Conservation (phyloP, 208 protist genomes). For the Strigomonas culicis region DNA sequence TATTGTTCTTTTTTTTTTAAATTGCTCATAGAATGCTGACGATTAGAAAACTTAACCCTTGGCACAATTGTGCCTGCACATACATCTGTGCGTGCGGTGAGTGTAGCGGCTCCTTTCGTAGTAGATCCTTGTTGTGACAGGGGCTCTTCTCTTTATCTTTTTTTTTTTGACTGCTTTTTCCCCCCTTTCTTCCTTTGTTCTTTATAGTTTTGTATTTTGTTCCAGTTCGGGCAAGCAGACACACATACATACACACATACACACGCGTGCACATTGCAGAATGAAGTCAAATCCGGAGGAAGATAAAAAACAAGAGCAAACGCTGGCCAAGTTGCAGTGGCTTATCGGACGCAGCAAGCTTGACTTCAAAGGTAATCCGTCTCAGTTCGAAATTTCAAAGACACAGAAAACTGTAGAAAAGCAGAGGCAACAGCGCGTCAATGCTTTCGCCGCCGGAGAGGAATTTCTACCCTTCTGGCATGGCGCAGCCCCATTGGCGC, state of each 20-base stretch:
- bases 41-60: too few relatives aligned
- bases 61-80: too few relatives aligned
- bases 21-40: too few relatives aligned
- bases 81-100: too few relatives aligned
- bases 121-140: too few relatives aligned
- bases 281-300: slow-evolving; percentile 25
- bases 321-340: slow-evolving; percentile 74
- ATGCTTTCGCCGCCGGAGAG: slow-evolving; percentile 29
- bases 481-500: slow-evolving; percentile 29
- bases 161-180: not conserved
- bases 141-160: too few relatives aligned
- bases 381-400: slow-evolving; percentile 60
- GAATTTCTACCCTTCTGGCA: slow-evolving; percentile 76
- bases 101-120: too few relatives aligned
- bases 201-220: too few relatives aligned
- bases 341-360: slow-evolving; percentile 56
- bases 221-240: not conserved
- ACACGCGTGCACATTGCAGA: slow-evolving; percentile 1
- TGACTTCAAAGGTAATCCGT: slow-evolving; percentile 82
- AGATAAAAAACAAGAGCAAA: slow-evolving; percentile 43
- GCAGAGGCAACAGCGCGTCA: slow-evolving; percentile 20
- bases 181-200: not conserved
- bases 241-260: slow-evolving; percentile 1
- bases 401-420: slow-evolving; percentile 58
- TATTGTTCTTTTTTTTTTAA: slow-evolving; percentile 6